phyloP scores from a whole-genome alignment of 2,329 filamentous ascomycete species.

The Teratosphaeria viscida region DNA sequence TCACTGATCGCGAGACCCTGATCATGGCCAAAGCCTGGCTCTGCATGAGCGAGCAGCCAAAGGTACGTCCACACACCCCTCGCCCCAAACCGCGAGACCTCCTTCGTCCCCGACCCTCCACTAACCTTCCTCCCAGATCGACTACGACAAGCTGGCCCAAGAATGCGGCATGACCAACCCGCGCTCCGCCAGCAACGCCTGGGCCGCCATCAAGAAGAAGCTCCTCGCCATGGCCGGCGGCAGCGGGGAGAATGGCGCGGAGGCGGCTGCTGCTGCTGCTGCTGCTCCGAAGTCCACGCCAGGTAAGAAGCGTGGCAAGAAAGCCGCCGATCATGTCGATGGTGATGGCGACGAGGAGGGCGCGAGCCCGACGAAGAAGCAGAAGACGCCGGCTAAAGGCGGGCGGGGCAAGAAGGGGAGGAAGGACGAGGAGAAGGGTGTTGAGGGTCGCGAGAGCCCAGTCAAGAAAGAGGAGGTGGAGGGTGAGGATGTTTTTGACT shows the following conservation, averaged over 20 bases:
- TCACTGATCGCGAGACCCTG: slow-evolving; percentile 12
- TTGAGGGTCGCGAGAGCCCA: neutral
- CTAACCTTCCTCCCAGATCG: slow-evolving; percentile 8
- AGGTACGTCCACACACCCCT: slow-evolving; percentile 7
- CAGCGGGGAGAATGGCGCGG: neutral
- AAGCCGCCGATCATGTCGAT: slow-evolving; percentile 7
- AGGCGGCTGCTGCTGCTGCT: slow-evolving; percentile 3
- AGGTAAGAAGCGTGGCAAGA: slow-evolving; percentile 11
- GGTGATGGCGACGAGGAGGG: slow-evolving; percentile 10
- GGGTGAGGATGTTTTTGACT: neutral
- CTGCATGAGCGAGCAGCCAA: slow-evolving; percentile 13
- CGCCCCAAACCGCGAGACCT: neutral
- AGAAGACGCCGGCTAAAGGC: slow-evolving; percentile 5
- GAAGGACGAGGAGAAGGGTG: neutral
- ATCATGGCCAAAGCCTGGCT: slow-evolving; percentile 13
- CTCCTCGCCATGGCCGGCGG: slow-evolving; percentile 10
- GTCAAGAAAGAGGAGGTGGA: neutral
- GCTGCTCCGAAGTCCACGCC: slow-evolving; percentile 8
- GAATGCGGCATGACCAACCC: slow-evolving; percentile 15
- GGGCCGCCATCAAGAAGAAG: slow-evolving; percentile 25
- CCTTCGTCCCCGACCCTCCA: neutral
- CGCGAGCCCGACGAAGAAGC: slow-evolving; percentile 17
- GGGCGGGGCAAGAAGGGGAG: neutral
- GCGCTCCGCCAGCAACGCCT: slow-evolving; percentile 23
- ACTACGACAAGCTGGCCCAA: slow-evolving; percentile 18